Base-by-base conservation (phyloP, 805 yeast genomes). In the Suhomyces sp. region DNA sequence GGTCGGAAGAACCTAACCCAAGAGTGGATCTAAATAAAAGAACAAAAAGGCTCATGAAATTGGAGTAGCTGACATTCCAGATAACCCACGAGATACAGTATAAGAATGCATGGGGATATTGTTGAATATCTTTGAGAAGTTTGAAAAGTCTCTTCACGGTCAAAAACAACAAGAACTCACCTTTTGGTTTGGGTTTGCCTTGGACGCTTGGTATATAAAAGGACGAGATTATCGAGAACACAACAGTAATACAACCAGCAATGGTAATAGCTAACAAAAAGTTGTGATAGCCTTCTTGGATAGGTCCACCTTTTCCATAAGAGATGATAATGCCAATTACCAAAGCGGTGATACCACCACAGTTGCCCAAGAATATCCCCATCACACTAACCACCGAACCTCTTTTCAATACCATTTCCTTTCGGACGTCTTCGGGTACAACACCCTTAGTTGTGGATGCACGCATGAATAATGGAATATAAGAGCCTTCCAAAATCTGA, bases 71-170 rank as follows among this genome's bases (percentile, higher is more conserved):
- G 13, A 73, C 67, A 49, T 74, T 73, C 78, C 79, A 74, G 24
- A 73, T 61, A 2, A 74, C 77, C 78, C 78, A 74, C 0, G 72
- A 65, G n/a, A 72, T 40, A 60, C 75, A 70, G 26, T 68, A 61
- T 9, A 66, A 29, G 49, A 71, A 70, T 0, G 77, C 78, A 48
- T 73, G 54, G 4, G 70, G 71, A 53, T 71, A 67, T 44, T 60
- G 52, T 22, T 57, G 56, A 22, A 73, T 68, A 26, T 64, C 53
- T 35, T 56, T 60, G 12, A 67, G 13, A 52, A 73, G 54, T 1
- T 12, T 6, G 47, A 61, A 48, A 42, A 69, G 60, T 47, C 77
- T 57, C 42, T 64, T 68, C 8, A 65, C 47, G 0, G 70, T 57
- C 26, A 72, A 48, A n/a, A 66, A 55, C 5, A 68, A 33, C 27